phyloP scores from a whole-genome alignment of 192 early-diverging fungal species.

The Umbelopsis vinacea region DNA sequence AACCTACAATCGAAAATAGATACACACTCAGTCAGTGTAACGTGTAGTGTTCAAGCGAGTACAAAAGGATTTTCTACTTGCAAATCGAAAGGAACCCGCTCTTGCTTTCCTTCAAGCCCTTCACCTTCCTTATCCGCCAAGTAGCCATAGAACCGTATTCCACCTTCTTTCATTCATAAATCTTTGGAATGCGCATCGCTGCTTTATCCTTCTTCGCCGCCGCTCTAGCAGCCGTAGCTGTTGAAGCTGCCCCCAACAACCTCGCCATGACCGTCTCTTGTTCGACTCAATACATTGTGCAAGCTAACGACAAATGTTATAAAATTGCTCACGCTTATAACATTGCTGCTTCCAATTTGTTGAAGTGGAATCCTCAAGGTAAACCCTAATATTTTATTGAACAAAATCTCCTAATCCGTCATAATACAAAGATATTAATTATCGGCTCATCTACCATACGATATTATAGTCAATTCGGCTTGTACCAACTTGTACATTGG shows the following conservation, averaged over 20 bases:
- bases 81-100: not conserved
- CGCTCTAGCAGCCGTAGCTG: constrained; percentile 5
- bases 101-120: not conserved
- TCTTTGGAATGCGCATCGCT: constrained; percentile 15
- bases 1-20: constrained; percentile 2
- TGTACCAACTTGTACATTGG: constrained; percentile 38
- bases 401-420: not conserved
- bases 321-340: constrained; percentile 15
- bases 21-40: constrained; percentile 14
- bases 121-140: not conserved
- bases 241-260: constrained; percentile 12
- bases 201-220: not conserved
- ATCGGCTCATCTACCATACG: not conserved
- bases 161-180: not conserved
- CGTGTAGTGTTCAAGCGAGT: not conserved
- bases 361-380: constrained; percentile 36
- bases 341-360: constrained; percentile 6
- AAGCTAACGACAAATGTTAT: constrained; percentile 28
- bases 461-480: constrained; percentile 20
- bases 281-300: constrained; percentile 22
- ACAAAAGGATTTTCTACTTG: not conserved
- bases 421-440: not conserved
- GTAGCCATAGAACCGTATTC: not conserved
- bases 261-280: constrained; percentile 23
- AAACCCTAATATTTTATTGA: not conserved